These are phyloP conservation scores for Aquilaria sinensis DNA, from an alignment of 345 rosid species.

Conservation along the genomic window DNA sequence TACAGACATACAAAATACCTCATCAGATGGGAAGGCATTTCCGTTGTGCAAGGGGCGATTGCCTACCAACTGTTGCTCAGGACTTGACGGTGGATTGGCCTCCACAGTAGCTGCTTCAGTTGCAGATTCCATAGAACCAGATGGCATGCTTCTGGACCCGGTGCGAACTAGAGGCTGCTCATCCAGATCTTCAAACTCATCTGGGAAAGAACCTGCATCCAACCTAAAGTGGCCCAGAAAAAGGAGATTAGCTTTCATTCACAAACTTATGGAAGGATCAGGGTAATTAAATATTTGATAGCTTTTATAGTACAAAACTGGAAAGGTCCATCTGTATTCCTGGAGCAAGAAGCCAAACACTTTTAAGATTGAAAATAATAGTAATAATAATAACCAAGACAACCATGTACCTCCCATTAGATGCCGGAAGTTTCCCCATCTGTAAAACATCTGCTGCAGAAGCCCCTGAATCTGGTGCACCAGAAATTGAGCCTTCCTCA, in stretches of 20 bases:
- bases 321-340: not conserved
- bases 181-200: conserved; percentile 66
- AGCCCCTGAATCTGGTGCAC: conserved; percentile 36
- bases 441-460: conserved; percentile 35
- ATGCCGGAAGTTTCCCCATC: conserved; percentile 25
- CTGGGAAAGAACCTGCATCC: conserved; percentile 63
- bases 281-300: too few species aligned
- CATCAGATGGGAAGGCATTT: conserved; percentile 66
- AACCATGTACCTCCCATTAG: conserved; percentile 66
- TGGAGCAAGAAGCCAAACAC: not conserved
- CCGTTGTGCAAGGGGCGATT: conserved; percentile 38
- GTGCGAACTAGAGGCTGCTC: conserved; percentile 72
- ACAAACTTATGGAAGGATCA: not conserved
- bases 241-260: conserved; percentile 5
- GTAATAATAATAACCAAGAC: not conserved
- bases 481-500: conserved; percentile 33
- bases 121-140: conserved; percentile 40
- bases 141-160: conserved; percentile 48
- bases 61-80: conserved; percentile 33
- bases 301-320: too few species aligned
- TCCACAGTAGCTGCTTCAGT: conserved; percentile 35
- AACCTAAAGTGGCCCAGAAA: conserved; percentile 31
- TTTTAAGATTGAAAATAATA: not conserved
- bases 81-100: conserved; percentile 48
- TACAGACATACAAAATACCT: conserved; percentile 24